Evolutionary conservation across 2,329 filamentous ascomycete species (phyloP).

Genomic region (Domatiomyces globalis): DNA sequence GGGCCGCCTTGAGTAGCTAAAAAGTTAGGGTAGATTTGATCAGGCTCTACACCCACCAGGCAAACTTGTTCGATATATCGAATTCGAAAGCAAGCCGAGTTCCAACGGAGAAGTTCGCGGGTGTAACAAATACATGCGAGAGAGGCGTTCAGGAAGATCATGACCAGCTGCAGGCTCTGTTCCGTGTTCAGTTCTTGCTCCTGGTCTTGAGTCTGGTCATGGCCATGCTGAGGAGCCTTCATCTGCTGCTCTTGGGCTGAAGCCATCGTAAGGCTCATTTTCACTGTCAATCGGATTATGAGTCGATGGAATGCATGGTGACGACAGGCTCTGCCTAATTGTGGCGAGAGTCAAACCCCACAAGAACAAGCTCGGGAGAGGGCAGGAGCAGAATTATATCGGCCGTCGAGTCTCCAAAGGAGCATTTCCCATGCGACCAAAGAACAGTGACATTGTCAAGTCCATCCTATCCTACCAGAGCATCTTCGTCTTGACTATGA

Average conservation of each 20-base stretch:
- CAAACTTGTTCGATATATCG: slow-evolving; percentile 12
- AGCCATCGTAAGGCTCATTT: background rate
- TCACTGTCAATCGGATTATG: background rate
- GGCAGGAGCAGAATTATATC: background rate
- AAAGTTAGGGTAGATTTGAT: slow-evolving; percentile 19
- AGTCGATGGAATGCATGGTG: background rate
- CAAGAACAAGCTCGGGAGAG: background rate
- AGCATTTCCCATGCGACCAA: background rate
- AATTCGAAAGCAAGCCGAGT: slow-evolving; percentile 9
- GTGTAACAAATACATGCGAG: slow-evolving; percentile 14
- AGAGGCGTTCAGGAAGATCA: slow-evolving; percentile 16
- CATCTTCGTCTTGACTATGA: too few species aligned
- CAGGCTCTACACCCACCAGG: slow-evolving; percentile 6
- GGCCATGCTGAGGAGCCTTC: background rate
- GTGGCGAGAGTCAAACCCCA: background rate
- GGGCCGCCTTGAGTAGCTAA: background rate
- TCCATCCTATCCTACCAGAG: too few species aligned
- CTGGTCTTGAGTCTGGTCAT: background rate
- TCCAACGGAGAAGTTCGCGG: slow-evolving; percentile 13
- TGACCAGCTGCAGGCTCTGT: slow-evolving; percentile 11
- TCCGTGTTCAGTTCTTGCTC: background rate
- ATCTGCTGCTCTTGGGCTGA: background rate
- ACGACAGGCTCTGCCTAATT: background rate
- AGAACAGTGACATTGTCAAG: too few species aligned
- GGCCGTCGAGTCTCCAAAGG: too few species aligned